phyloP scores from a whole-genome alignment of 768 basidiomycete genomes.

The Mycena leptocephala region DNA sequence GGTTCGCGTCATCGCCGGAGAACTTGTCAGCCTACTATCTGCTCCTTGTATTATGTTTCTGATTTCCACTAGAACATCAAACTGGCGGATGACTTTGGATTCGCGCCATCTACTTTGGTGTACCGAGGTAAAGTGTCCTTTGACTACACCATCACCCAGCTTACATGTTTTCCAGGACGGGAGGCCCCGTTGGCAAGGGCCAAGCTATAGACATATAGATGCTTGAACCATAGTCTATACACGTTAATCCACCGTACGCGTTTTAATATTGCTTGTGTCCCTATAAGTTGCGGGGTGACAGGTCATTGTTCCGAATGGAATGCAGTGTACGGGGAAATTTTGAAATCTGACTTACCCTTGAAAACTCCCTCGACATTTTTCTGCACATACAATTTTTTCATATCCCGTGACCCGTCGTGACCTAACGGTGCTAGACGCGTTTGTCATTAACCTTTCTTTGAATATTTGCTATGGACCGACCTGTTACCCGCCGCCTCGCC shows the following conservation, averaged over 20 bases:
- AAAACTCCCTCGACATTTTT: too few relatives aligned
- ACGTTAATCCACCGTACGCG: slow-evolving; percentile 21
- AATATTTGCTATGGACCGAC: slow-evolving; percentile 34
- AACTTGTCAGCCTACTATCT: slow-evolving; percentile 69
- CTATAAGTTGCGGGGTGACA: too few relatives aligned
- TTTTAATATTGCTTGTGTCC: slow-evolving; percentile 28
- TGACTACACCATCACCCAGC: slow-evolving; percentile 20
- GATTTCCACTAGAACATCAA: slow-evolving; percentile 67
- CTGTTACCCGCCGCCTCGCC: slow-evolving; percentile 58
- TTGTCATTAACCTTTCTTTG: neutral
- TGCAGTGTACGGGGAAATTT: too few relatives aligned
- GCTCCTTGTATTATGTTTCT: slow-evolving; percentile 22
- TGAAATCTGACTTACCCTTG: too few relatives aligned
- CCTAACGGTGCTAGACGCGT: neutral
- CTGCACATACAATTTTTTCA: too few relatives aligned
- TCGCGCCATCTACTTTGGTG: slow-evolving; percentile 89
- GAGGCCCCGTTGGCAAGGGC: slow-evolving; percentile 73
- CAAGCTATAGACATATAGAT: slow-evolving; percentile 63
- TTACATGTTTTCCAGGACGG: slow-evolving; percentile 52
- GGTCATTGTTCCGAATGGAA: too few relatives aligned
- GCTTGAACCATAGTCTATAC: neutral
- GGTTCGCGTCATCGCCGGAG: slow-evolving; percentile 89
- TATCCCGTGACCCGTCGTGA: neutral
- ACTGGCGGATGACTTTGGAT: slow-evolving; percentile 85
- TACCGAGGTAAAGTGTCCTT: slow-evolving; percentile 68